Conservation (phyloP, 2,329 filamentous ascomycete genomes). For the Claviceps sp. region DNA sequence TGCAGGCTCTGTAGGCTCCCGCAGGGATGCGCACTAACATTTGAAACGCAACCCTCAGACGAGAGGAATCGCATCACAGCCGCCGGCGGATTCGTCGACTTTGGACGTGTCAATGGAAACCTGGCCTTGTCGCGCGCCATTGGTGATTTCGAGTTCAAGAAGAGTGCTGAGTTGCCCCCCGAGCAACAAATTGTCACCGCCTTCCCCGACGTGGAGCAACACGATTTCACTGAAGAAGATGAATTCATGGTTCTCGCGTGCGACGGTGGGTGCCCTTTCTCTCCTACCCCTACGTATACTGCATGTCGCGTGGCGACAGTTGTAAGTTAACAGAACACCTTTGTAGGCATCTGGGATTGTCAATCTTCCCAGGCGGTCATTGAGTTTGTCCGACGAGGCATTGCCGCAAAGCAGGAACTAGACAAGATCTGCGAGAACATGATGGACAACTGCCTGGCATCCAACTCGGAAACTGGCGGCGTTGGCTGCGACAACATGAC, state of each 20-base stretch:
- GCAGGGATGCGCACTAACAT: background rate
- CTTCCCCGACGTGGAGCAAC: constrained; percentile 83
- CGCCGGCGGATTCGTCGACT: constrained; percentile 95
- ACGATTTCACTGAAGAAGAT: constrained; percentile 84
- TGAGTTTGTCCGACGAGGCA: constrained; percentile 91
- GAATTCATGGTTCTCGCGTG: constrained; percentile 91
- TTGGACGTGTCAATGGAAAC: constrained; percentile 96
- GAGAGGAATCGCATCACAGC: constrained; percentile 94
- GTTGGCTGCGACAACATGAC: constrained; percentile 99
- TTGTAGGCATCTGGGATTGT: constrained; percentile 93
- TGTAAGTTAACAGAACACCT: background rate
- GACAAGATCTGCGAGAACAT: constrained; percentile 98
- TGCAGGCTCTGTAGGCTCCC: background rate
- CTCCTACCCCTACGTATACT: background rate
- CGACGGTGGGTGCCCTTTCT: constrained; percentile 51
- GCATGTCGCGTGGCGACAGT: background rate
- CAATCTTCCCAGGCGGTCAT: constrained; percentile 95
- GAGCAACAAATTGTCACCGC: constrained; percentile 98
- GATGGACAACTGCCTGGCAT: constrained; percentile 99
- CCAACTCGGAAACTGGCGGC: constrained; percentile 93
- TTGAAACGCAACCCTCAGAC: constrained; percentile 33
- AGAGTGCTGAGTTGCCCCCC: constrained; percentile 90
- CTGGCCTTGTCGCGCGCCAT: constrained; percentile 92
- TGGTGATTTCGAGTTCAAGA: constrained; percentile 99
- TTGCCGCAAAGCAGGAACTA: constrained; percentile 90